Base-by-base conservation (phyloP, 108 stramenopile species). In the Cylindrotheca fusiformis region DNA sequence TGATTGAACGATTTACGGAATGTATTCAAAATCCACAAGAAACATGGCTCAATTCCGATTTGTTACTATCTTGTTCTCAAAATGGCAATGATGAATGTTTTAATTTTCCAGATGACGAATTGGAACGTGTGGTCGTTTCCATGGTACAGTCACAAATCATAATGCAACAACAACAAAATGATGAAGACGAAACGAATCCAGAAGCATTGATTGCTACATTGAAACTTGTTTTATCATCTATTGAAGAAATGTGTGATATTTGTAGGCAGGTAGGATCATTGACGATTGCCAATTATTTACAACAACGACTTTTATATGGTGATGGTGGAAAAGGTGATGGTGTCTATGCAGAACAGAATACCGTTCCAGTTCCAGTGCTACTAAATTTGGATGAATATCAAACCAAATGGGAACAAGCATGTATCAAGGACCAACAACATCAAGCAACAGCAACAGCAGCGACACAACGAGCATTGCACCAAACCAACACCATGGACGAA, bases 1-100 rank as follows among this genome's bases (percentile, higher is more conserved):
- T 86, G 3, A 48, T 83, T 22, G 31, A 48, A 10, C 79, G 70
- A 20, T 67, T 86, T 14, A 55, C 67, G 55, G 47, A 69, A 10
- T 86, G 82, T 46, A 68, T 86, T 12, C 71, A 71, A 32, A 73
- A 72, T 22, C 85, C 85, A 17, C 70, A 76, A 54, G 46, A 78
- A 24, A 83, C 82, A 10, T 86, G 85, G 85, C 67, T 85, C 14
- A 76, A 67, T 12, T 62, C 58, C 55, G 72, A 79, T 1, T 58
- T 77, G 14, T 6, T 65, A 14, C n/a, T 47, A 31, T n/a, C n/a
- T n/a, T n/a, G n/a, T n/a, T n/a, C n/a, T n/a, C 36, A 41, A 41
- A 41, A 41, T 41, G 36, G 6, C 14, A 14, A 41, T 14, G 36
- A 41, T 14, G 36, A 41, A 41, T 41, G 6, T 14, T 10, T 14